Evolutionary conservation across 140 eudicot species (phyloP).

Genomic region (Cichorium intybus): DNA sequence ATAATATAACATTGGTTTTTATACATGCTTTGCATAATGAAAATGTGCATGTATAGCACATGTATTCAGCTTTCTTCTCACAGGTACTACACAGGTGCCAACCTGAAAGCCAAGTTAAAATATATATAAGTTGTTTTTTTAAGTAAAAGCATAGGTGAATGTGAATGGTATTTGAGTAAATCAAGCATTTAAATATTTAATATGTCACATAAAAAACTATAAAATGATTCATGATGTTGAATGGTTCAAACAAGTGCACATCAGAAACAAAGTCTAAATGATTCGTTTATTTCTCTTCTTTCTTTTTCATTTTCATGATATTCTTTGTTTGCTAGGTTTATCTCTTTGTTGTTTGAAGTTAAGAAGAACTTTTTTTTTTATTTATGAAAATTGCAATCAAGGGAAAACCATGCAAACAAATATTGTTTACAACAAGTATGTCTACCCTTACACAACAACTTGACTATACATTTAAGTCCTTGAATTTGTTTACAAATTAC

Average conservation of each 20-base stretch:
- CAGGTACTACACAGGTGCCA: constrained; percentile 90
- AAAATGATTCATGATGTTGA: constrained; percentile 16
- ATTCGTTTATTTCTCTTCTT: not conserved
- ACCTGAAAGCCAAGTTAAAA: constrained; percentile 52
- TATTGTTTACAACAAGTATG: constrained; percentile 8
- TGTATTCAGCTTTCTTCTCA: constrained; percentile 75
- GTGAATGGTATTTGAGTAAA: not conserved
- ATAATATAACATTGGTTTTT: constrained; percentile 52
- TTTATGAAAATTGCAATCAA: not conserved
- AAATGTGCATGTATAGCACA: constrained; percentile 87
- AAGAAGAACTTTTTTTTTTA: not conserved
- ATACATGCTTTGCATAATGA: constrained; percentile 83
- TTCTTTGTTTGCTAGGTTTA: not conserved
- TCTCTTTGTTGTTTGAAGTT: constrained; percentile 1
- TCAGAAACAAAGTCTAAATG: not conserved
- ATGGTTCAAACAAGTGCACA: constrained; percentile 19
- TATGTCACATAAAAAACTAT: constrained; percentile 2
- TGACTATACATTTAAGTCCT: not conserved
- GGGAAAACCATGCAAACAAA: constrained; percentile 9
- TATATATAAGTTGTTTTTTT: constrained; percentile 16
- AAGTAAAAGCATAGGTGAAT: not conserved
- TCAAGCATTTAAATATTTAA: not conserved
- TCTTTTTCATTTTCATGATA: not conserved
- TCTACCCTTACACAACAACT: not conserved
- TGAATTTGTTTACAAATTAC: constrained; percentile 2